Evolutionary conservation across 768 basidiomycete genomes (phyloP).

Genomic region (Multifurca ochricompacta): DNA sequence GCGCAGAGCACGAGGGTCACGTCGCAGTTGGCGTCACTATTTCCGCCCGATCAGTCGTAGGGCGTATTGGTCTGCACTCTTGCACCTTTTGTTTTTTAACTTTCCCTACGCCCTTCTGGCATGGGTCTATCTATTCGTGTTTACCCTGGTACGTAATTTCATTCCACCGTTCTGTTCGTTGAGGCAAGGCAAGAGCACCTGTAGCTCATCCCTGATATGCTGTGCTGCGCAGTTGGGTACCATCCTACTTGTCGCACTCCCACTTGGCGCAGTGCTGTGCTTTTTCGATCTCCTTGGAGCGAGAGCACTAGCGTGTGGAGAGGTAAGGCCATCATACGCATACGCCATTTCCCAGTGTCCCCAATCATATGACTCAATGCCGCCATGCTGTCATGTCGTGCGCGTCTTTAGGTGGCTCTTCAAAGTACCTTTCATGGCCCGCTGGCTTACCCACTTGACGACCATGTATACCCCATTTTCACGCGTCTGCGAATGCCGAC

Average conservation of each 20-base stretch:
- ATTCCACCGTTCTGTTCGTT: conserved; percentile 21
- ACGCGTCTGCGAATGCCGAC: conserved; percentile 49
- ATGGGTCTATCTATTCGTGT: conserved; percentile 74
- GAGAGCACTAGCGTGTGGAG: conserved; percentile 59
- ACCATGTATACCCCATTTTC: conserved; percentile 70
- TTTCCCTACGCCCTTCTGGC: conserved; percentile 72
- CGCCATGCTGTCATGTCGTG: background rate
- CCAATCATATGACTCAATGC: background rate
- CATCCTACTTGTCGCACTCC: conserved; percentile 69
- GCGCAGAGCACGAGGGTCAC: conserved; percentile 10
- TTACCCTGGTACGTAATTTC: conserved; percentile 56
- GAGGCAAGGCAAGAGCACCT: no score
- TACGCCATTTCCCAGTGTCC: background rate
- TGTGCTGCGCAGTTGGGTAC: conserved; percentile 57
- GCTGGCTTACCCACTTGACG: conserved; percentile 51
- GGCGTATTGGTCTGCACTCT: conserved; percentile 57
- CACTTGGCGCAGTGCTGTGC: conserved; percentile 68
- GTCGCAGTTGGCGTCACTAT: conserved; percentile 44
- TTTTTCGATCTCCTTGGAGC: conserved; percentile 74
- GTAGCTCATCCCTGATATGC: background rate
- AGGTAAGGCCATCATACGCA: conserved; percentile 40
- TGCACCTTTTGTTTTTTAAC: conserved; percentile 67
- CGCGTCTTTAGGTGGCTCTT: conserved; percentile 42
- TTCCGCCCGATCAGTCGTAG: conserved; percentile 50
- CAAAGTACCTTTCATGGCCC: conserved; percentile 67